Evolutionary conservation across 2,329 filamentous ascomycete species (phyloP).

Genomic region (Fusarium sp.): DNA sequence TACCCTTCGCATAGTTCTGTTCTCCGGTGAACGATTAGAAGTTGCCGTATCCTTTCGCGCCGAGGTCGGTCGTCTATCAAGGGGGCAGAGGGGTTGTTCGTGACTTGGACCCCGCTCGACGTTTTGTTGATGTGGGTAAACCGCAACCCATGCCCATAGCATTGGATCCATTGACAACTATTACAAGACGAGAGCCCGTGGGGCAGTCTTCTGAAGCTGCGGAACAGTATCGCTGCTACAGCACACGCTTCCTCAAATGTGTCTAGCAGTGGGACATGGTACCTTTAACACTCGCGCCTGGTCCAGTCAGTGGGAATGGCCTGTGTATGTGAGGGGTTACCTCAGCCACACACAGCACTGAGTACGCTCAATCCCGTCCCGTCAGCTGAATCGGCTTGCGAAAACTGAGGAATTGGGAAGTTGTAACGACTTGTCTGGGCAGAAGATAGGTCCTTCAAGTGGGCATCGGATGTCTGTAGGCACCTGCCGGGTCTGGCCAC

Average conservation of each 20-base stretch:
- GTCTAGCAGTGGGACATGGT: neutral
- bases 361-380: neutral
- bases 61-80: neutral
- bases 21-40: neutral
- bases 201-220: neutral
- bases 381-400: neutral
- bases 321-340: neutral
- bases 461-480: neutral
- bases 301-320: neutral
- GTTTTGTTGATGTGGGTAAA: too few relatives aligned
- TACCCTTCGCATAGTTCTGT: too few relatives aligned
- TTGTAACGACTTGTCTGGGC: neutral
- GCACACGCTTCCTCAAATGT: neutral
- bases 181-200: neutral
- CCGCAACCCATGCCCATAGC: neutral
- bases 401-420: neutral
- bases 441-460: neutral
- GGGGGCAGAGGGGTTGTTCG: neutral
- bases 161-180: neutral
- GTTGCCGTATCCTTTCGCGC: neutral
- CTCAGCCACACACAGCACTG: neutral
- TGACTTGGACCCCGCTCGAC: too few relatives aligned
- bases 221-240: neutral
- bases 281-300: too few relatives aligned
- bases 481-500: neutral